These are phyloP conservation scores for Saccharomycopsis sp. DNA, from an alignment of 805 yeast species.

Conservation along the genomic window DNA sequence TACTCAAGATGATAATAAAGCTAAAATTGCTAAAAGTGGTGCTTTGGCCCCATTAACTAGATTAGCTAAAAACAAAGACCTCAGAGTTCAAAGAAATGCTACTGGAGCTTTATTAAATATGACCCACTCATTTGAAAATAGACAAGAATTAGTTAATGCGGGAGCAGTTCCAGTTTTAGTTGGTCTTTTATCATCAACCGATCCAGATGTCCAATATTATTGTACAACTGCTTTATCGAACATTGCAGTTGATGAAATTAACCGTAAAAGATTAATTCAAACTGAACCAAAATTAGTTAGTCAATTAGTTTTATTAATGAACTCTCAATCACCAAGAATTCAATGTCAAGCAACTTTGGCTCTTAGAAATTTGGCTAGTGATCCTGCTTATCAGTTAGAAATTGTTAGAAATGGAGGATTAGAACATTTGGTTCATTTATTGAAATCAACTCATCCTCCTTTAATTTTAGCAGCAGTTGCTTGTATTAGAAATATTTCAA, in stretches of 20 bases:
- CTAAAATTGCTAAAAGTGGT: slow-evolving; percentile 92
- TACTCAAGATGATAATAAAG: slow-evolving; percentile 93
- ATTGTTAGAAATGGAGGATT: slow-evolving; percentile 93
- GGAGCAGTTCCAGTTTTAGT: slow-evolving; percentile 97
- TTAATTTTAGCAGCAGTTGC: slow-evolving; percentile 95
- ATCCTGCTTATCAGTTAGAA: slow-evolving; percentile 90
- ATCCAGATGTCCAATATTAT: slow-evolving; percentile 95
- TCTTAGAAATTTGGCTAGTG: slow-evolving; percentile 89
- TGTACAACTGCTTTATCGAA: slow-evolving; percentile 96
- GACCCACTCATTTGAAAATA: slow-evolving; percentile 96
- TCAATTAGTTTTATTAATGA: slow-evolving; percentile 85
- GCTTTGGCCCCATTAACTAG: slow-evolving; percentile 91
- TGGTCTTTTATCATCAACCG: slow-evolving; percentile 70
- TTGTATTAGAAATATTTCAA: slow-evolving; percentile 92
- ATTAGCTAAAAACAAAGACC: slow-evolving; percentile 87
- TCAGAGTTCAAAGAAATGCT: slow-evolving; percentile 95
- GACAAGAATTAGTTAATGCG: slow-evolving; percentile 93
- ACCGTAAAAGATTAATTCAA: slow-evolving; percentile 77
- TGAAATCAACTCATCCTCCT: slow-evolving; percentile 86
- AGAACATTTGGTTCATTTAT: slow-evolving; percentile 81
- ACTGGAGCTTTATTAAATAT: slow-evolving; percentile 96
- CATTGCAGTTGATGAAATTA: slow-evolving; percentile 92
- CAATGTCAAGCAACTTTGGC: slow-evolving; percentile 99
- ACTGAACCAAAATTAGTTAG: slow-evolving; percentile 89
- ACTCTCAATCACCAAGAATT: slow-evolving; percentile 84